Percentiles rank a stretch among this genome's conserved stretches.
Conservation (phyloP, 1,284 basidiomycete species). For the Paramarasmius palmivorus region DNA sequence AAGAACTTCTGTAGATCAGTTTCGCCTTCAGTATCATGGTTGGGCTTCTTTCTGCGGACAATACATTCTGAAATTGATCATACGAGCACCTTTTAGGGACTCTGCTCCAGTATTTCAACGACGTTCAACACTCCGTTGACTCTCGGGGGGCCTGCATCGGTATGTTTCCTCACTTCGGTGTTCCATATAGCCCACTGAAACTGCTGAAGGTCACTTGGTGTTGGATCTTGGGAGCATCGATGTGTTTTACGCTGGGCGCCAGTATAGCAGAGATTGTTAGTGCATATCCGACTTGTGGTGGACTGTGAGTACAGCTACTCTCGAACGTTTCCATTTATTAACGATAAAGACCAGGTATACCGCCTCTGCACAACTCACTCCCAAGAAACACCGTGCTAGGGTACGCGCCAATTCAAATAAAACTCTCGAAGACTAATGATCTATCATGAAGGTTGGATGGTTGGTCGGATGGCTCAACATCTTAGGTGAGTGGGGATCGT, state of each 20-base stretch:
- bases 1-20: constrained; percentile 51
- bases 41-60: constrained; percentile 13
- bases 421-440: constrained; percentile 2
- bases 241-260: constrained; percentile 77
- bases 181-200: background rate
- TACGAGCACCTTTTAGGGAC: constrained; percentile 41
- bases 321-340: constrained; percentile 4
- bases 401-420: constrained; percentile 39
- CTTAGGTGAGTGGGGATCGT: constrained; percentile 54
- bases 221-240: constrained; percentile 75
- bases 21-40: constrained; percentile 82
- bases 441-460: constrained; percentile 55
- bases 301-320: constrained; percentile 52
- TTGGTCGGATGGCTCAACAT: constrained; percentile 88
- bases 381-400: constrained; percentile 64
- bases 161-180: constrained; percentile 27
- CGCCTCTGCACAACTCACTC: constrained; percentile 76
- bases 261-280: constrained; percentile 80
- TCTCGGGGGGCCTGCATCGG: constrained; percentile 79
- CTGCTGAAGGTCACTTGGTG: constrained; percentile 67
- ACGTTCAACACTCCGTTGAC: constrained; percentile 81
- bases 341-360: constrained; percentile 50
- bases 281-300: constrained; percentile 84
- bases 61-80: constrained; percentile 1
- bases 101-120: constrained; percentile 79